These are phyloP conservation scores for Myriosclerotinia duriaeana DNA, from an alignment of 2,329 filamentous ascomycete genomes.

Conservation along the genomic window DNA sequence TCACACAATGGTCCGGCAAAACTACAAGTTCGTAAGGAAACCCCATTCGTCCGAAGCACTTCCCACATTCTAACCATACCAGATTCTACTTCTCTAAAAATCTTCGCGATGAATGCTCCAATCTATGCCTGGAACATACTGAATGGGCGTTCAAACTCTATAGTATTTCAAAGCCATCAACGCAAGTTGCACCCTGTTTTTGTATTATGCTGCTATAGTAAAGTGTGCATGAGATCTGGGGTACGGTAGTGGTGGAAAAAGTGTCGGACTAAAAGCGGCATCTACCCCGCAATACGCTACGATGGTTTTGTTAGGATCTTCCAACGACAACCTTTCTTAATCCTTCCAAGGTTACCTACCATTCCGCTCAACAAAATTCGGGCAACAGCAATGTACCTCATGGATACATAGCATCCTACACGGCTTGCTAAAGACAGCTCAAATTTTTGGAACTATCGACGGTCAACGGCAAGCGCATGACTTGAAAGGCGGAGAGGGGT, in stretches of 20 bases:
- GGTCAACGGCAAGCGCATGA: neutral
- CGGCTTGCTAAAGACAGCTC: neutral
- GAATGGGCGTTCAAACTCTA: neutral
- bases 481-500: neutral
- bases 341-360: neutral
- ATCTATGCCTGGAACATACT: neutral
- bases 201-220: neutral
- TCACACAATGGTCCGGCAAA: conserved; percentile 55
- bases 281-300: conserved; percentile 22
- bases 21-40: conserved; percentile 44
- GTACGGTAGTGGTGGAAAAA: conserved; percentile 16
- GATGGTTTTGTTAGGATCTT: neutral
- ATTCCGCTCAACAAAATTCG: neutral
- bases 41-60: neutral
- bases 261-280: conserved; percentile 22
- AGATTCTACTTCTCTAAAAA: conserved; percentile 48
- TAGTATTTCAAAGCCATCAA: neutral
- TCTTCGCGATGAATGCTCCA: conserved; percentile 32
- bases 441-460: neutral
- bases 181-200: neutral
- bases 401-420: conserved; percentile 4
- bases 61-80: neutral
- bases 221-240: neutral
- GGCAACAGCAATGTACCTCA: neutral
- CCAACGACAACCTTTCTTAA: neutral